phyloP scores from a whole-genome alignment of 805 yeast genomes.

The Hyphopichia homilentoma region DNA sequence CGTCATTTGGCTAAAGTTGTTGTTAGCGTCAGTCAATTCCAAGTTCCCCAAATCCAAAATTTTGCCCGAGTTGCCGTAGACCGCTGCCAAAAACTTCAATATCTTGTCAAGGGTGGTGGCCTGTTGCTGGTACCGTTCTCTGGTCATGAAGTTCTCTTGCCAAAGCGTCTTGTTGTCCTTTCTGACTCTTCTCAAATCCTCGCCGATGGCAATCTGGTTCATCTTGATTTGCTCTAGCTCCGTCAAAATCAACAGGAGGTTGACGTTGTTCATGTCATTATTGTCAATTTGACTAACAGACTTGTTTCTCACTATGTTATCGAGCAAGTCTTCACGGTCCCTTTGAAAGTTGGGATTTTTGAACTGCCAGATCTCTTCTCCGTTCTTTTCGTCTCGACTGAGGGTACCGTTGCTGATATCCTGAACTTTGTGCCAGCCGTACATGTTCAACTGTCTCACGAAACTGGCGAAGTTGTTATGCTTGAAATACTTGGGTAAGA shows the following conservation, averaged over 20 bases:
- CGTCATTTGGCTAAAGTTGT: constrained; percentile 15
- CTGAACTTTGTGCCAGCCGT: constrained; percentile 98
- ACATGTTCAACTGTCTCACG: constrained; percentile 95
- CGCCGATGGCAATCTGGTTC: constrained; percentile 77
- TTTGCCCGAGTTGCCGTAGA: constrained; percentile 66
- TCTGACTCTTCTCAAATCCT: constrained; percentile 77
- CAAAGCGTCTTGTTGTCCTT: constrained; percentile 87
- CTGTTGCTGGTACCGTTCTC: constrained; percentile 84
- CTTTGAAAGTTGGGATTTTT: constrained; percentile 73
- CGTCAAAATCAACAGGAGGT: constrained; percentile 50
- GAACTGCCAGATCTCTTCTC: constrained; percentile 89
- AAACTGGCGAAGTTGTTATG: constrained; percentile 93
- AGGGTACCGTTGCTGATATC: constrained; percentile 78
- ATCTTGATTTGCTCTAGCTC: constrained; percentile 75
- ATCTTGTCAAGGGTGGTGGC: constrained; percentile 86
- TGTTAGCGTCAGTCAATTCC: constrained; percentile 12
- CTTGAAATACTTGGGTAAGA: constrained; percentile 88
- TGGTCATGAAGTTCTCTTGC: constrained; percentile 79
- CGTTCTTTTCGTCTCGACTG: constrained; percentile 35
- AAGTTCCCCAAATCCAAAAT: constrained; percentile 31
- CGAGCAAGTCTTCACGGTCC: constrained; percentile 80
- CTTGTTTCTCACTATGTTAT: constrained; percentile 77
- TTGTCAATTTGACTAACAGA: constrained; percentile 21
- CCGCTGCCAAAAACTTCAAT: constrained; percentile 78
- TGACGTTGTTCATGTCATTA: constrained; percentile 30